A percentile compares a stretch with the other conserved stretches of the same genome.
Conservation (phyloP, 2,329 filamentous ascomycete species). For the Colletotrichum limetticola region DNA sequence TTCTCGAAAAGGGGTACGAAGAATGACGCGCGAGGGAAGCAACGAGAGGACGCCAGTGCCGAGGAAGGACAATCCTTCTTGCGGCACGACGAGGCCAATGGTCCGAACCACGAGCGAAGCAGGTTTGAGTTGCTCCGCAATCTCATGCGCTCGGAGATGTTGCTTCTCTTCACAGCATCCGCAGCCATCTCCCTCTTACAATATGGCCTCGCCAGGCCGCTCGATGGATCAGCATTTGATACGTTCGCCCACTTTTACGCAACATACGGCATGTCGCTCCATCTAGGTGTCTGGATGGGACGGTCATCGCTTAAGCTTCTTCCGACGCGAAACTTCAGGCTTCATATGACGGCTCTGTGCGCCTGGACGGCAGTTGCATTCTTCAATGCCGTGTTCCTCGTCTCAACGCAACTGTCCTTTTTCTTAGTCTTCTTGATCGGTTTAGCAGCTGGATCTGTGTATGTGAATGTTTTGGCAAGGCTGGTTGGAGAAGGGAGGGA, state of each 20-base stretch:
- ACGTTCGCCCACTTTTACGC: conserved; percentile 43
- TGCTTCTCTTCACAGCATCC: conserved; percentile 41
- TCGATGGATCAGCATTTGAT: conserved; percentile 39
- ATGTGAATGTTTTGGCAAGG: conserved; percentile 40
- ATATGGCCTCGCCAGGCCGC: conserved; percentile 43
- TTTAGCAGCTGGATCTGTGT: conserved; percentile 42
- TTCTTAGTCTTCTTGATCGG: conserved; percentile 42
- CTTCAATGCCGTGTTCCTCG: conserved; percentile 38
- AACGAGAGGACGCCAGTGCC: conserved; percentile 10
- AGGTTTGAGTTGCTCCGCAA: conserved; percentile 26
- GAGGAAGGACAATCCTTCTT: conserved; percentile 30
- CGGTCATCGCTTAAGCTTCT: conserved; percentile 39
- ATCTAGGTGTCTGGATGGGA: conserved; percentile 42
- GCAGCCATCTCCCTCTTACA: conserved; percentile 39
- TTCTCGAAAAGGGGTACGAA: background rate
- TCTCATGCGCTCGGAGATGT: conserved; percentile 40
- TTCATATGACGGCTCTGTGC: conserved; percentile 27
- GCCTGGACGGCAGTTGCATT: conserved; percentile 31
- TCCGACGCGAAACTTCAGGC: conserved; percentile 27
- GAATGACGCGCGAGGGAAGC: conserved; percentile 35
- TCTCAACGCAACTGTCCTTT: conserved; percentile 39
- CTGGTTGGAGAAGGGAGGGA: conserved; percentile 37
- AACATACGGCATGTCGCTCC: conserved; percentile 42
- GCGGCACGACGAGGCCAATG: background rate
- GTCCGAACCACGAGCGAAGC: conserved; percentile 30